Percentiles rank a stretch among this genome's conserved stretches.
These are phyloP conservation scores for Phaeodactylum tricornutum DNA, from an alignment of 108 stramenopile species.

Conservation along the genomic window DNA sequence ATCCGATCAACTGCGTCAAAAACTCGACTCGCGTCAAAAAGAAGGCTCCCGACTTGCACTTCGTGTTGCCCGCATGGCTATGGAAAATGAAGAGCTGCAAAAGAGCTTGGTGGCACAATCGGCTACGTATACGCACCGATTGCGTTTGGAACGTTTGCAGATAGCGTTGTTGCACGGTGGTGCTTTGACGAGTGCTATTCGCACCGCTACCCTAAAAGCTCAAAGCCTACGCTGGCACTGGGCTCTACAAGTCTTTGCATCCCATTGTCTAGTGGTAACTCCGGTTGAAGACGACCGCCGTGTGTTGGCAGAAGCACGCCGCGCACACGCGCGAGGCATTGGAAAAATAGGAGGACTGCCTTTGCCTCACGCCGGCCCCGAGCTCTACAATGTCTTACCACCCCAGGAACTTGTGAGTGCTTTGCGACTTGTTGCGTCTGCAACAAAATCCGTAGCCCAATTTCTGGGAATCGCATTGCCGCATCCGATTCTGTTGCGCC, in stretches of 20 bases:
- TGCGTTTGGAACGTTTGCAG: background rate
- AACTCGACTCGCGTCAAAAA: too few relatives aligned
- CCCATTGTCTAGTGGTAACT: constrained; percentile 61
- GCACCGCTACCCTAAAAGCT: background rate
- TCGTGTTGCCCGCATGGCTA: too few relatives aligned
- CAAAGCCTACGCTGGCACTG: constrained; percentile 38
- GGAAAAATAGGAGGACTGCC: constrained; percentile 72
- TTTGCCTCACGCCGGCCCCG: constrained; percentile 72
- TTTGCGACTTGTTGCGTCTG: constrained; percentile 57
- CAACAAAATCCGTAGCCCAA: constrained; percentile 54
- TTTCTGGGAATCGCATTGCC: constrained; percentile 69
- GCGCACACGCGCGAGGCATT: constrained; percentile 41
- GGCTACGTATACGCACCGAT: too few relatives aligned
- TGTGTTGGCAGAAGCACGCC: constrained; percentile 7
- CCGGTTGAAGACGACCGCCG: constrained; percentile 21
- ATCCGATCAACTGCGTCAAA: too few relatives aligned
- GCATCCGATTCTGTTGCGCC: constrained; percentile 66
- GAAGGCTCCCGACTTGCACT: too few relatives aligned
- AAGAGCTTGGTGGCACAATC: too few relatives aligned
- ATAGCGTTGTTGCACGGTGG: background rate
- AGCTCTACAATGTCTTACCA: constrained; percentile 66
- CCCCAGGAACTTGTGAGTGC: constrained; percentile 55
- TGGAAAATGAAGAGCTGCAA: too few relatives aligned
- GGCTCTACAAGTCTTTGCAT: constrained; percentile 56
- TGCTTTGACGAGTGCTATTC: background rate